Percentiles rank a stretch among this genome's conserved stretches.
These are phyloP conservation scores for Durusdinium trenchii DNA, from an alignment of 73 alveolate species.

Conservation along the genomic window DNA sequence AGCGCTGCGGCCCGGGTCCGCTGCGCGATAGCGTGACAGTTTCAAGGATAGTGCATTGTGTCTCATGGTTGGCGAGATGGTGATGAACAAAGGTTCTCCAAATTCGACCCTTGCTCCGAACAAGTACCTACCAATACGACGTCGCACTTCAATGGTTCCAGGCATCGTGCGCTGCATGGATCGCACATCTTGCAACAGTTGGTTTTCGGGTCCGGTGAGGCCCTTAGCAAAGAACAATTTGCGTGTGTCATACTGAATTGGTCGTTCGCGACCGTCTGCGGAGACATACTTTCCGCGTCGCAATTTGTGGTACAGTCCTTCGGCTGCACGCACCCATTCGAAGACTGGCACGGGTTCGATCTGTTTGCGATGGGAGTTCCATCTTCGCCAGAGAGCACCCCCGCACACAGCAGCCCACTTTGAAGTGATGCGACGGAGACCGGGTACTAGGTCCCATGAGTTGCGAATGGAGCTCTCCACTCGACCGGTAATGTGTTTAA, in stretches of 20 bases:
- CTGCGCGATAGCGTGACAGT: not conserved
- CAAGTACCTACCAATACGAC: not conserved
- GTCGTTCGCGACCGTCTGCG: not conserved
- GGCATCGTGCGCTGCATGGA: not conserved
- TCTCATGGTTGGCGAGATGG: conserved; percentile 11
- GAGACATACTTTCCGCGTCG: not conserved
- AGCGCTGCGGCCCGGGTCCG: not conserved
- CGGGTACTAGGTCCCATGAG: conserved; percentile 29
- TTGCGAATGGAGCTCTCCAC: conserved; percentile 9
- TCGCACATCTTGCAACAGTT: not conserved
- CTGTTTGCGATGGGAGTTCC: not conserved
- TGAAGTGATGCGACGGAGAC: conserved; percentile 5
- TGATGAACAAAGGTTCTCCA: conserved; percentile 7
- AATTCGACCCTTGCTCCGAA: conserved; percentile 3
- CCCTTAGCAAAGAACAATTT: not conserved
- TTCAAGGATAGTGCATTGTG: not conserved
- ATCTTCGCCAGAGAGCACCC: not conserved
- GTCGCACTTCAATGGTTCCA: not conserved
- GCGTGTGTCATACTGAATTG: not conserved
- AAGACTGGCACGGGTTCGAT: not conserved
- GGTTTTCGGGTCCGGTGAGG: not conserved
- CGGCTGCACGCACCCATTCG: not conserved
- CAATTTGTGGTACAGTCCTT: not conserved
- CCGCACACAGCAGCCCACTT: not conserved
- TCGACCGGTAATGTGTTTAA: not conserved